Evolutionary conservation across 2,329 filamentous ascomycete genomes (phyloP), one percentile per base, ranked within the genome.

Genomic region (Exserohilum turcica): DNA sequence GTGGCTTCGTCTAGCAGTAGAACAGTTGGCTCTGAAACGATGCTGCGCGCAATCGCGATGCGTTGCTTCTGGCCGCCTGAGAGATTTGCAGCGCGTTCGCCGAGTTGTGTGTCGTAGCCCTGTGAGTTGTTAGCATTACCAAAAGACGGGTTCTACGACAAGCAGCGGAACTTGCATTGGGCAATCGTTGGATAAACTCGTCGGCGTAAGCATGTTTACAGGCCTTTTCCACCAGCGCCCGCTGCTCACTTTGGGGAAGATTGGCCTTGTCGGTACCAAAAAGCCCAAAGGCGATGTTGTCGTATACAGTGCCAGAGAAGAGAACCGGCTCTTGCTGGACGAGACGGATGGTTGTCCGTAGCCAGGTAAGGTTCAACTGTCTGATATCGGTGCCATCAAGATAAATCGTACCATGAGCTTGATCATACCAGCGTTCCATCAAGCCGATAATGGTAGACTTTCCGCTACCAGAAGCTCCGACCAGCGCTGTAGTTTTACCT

Each of bases 21-120:
- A 63, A 97, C 85, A 75, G 91, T 94, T 0, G 92, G 92, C 65
- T 96, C 89, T 18, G 88, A 92, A 33, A 96, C 90, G 53, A 96
- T 85, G 31, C 92, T 92, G 66, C 92, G 84, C 5, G 92, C 92
- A 74, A 97, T 97, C 6, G 92, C 92, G 69, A 97, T 93, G 61
- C 93, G 89, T 76, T 97, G 93, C 76, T 96, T 96, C 76, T 97
- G 93, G 28, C 93, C 93, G 71, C 94, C 94, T 44, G 90, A 95
- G 8, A 97, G 82, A 50, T 96, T 79, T 74, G 95, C 94, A 3
- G 93, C 93, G 57, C 92, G 88, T 75, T 97, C 91, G 51, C 93
- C 94, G 15, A 99, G 91, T 60, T 95, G 86, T 0, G 93, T 97
- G 59, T 96, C 85, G 67, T 97, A 97, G 0, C 90, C 90, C 69